Evolutionary conservation across 495 filamentous ascomycete genomes (phyloP), one percentile per base, ranked within the genome.

Genomic region (Penicillium macrosclerotiorum): DNA sequence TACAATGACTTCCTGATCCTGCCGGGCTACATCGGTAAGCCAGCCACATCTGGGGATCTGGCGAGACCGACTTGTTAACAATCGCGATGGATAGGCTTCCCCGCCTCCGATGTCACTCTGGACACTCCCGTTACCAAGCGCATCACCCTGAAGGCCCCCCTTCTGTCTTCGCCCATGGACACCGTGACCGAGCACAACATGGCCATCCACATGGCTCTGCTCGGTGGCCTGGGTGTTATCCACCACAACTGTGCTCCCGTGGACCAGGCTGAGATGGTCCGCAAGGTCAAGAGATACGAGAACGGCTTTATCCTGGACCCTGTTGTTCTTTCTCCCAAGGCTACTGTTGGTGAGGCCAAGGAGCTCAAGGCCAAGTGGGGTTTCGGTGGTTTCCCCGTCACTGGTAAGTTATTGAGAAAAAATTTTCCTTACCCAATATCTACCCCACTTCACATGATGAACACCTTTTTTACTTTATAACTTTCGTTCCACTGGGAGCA

Each of bases 401-500:
- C 93, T 74, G 92, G 93, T 97, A 74, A 78, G 93, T 79, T 43
- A 26, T 27, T 39, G 34, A 43, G 11, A 30, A 45, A 13, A 17
- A 31, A 27, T 20, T 37, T 48, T 39, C 48, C 36, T 42, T 22
- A 35, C 39, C 27, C 52, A 43, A 38, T 47, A 42, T 45, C 23
- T 33, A 35, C 13, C 42, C 26, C 45, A 7, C 32, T 60, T 75
- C 62, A 55, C 75, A 73, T 80, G 74, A 94, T 94, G 89, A 90
- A 81, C 79, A 68, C 64, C 79, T 75, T 72, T 73, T 74, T 71
- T 75, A 69, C 65, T 65, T 76, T 71, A 85, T 96, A 96, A 98
- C 93, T 98, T 98, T 98, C 93, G 94, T 97, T 98, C 94, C 88
- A 88, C 94, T 90, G 88, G 30, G 76, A 85, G 82, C 88, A 80